phyloP scores from a whole-genome alignment of 1,284 basidiomycete genomes.

The Flammula alnicola region DNA sequence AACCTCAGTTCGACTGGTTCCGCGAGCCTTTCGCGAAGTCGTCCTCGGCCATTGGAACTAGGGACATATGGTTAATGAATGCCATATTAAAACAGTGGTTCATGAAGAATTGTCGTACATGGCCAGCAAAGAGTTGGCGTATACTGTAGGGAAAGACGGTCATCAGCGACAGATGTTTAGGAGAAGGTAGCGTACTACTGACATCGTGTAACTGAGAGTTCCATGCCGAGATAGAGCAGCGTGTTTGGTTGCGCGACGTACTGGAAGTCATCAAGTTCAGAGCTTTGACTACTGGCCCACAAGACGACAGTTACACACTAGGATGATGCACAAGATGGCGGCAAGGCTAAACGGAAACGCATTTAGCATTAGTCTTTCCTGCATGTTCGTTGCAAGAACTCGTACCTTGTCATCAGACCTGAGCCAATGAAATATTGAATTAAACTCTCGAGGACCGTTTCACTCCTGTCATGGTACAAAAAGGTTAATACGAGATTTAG shows the following conservation, averaged over 20 bases:
- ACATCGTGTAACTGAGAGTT: constrained; percentile 34
- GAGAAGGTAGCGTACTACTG: constrained; percentile 10
- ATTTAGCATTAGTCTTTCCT: not conserved
- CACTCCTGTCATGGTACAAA: constrained; percentile 20
- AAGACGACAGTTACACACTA: constrained; percentile 20
- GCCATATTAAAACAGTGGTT: not conserved
- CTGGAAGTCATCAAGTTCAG: constrained; percentile 13
- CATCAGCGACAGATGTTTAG: not conserved
- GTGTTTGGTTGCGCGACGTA: constrained; percentile 32
- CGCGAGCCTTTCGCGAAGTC: constrained; percentile 22
- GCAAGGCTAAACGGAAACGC: constrained; percentile 23
- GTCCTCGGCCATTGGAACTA: constrained; percentile 28
- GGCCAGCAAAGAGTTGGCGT: constrained; percentile 32
- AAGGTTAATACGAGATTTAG: not conserved
- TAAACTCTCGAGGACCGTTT: constrained; percentile 30
- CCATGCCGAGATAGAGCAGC: constrained; percentile 32
- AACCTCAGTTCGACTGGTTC: constrained; percentile 23
- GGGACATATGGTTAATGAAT: not conserved
- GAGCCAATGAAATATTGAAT: constrained; percentile 34
- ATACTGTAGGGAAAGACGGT: constrained; percentile 21
- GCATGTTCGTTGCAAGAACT: not conserved
- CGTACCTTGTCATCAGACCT: constrained; percentile 32
- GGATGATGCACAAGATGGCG: constrained; percentile 32
- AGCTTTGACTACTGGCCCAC: no score
- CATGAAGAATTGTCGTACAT: constrained; percentile 22